Evolutionary conservation across 2,329 filamentous ascomycete genomes (phyloP), one percentile per base, ranked within the genome.

Genomic region (Fonsecaea erecta): DNA sequence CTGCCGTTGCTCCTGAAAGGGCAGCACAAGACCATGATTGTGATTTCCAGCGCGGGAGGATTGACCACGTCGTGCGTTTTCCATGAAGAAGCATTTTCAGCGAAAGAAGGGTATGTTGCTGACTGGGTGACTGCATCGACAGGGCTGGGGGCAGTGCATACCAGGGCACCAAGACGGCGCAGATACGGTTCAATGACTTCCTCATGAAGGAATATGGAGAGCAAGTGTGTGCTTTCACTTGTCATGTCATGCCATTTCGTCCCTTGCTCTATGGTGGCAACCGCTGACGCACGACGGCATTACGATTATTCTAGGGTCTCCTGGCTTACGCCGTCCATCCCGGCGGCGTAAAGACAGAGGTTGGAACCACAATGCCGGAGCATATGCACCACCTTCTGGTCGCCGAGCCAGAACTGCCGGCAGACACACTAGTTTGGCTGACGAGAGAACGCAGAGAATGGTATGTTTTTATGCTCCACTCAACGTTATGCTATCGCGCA

Each of bases 401-500:
- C 14, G 52, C 68, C 11, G 66, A 61, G 28, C 65, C 2, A 85
- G 88, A 14, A 69, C 83, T 8, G 90, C 90, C 70, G 21, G 73
- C 56, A 1, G 71, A 74, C 67, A 68, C 67, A 3, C 35, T 75
- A 7, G 69, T 72, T 1, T 74, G 62, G 61, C 54, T 75, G 37
- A 73, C 69, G 11, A 59, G 65, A 34, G 69, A 74, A 66, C 65
- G 67, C 34, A 65, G 68, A 32, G 65, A 74, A 26, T 76, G 74
- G 74, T 68, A 74, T 52, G 18, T 69, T 40, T 32, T 12, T 3
- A 1, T 46, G 9, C 40, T 21, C 8, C 9, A 11, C n/a, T n/a
- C n/a, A 9, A 6, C 1, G 16, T 52, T 21, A 24, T 3, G 18
- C 18, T 11, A 12, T 5, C 40, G 35, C 24, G 5, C 21, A 56